These are phyloP conservation scores for Colletotrichum limetticola DNA, from an alignment of 2,329 filamentous ascomycete species.

Conservation along the genomic window DNA sequence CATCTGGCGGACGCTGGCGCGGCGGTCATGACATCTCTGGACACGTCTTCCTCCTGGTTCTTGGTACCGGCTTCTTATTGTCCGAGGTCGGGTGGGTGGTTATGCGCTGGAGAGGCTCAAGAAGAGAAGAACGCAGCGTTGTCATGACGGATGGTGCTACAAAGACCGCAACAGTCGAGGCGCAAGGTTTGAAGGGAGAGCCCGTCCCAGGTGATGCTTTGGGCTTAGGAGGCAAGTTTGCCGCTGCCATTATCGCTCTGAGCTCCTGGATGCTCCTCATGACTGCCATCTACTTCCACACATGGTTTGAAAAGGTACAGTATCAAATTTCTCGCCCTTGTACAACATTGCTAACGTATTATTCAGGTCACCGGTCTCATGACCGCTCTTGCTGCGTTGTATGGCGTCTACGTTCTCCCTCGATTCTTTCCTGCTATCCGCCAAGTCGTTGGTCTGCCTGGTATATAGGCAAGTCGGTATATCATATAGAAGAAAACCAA, in stretches of 20 bases:
- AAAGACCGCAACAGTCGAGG: slow-evolving; percentile 66
- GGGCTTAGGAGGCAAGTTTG: slow-evolving; percentile 64
- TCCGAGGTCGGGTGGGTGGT: slow-evolving; percentile 79
- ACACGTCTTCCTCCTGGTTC: slow-evolving; percentile 91
- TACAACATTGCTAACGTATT: slow-evolving; percentile 38
- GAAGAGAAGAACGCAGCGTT: slow-evolving; percentile 72
- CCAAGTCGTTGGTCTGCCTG: slow-evolving; percentile 60
- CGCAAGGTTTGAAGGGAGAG: slow-evolving; percentile 29
- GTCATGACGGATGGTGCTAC: slow-evolving; percentile 74
- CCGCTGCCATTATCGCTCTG: slow-evolving; percentile 72
- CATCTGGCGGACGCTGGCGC: slow-evolving; percentile 83
- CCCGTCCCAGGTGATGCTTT: slow-evolving; percentile 40
- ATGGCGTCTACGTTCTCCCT: slow-evolving; percentile 62
- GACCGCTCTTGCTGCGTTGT: slow-evolving; percentile 58
- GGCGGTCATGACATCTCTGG: slow-evolving; percentile 98
- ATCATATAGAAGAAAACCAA: background rate
- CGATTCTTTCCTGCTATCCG: slow-evolving; percentile 60
- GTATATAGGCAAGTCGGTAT: slow-evolving; percentile 50
- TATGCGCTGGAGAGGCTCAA: slow-evolving; percentile 50
- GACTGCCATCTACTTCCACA: slow-evolving; percentile 99
- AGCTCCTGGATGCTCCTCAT: slow-evolving; percentile 97
- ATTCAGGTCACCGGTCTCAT: slow-evolving; percentile 63
- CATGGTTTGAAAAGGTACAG: slow-evolving; percentile 94
- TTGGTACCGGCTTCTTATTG: slow-evolving; percentile 83
- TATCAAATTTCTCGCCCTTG: fast-evolving